Conservation (phyloP, 2,329 filamentous ascomycete species). For the Alternaria gansuensis region DNA sequence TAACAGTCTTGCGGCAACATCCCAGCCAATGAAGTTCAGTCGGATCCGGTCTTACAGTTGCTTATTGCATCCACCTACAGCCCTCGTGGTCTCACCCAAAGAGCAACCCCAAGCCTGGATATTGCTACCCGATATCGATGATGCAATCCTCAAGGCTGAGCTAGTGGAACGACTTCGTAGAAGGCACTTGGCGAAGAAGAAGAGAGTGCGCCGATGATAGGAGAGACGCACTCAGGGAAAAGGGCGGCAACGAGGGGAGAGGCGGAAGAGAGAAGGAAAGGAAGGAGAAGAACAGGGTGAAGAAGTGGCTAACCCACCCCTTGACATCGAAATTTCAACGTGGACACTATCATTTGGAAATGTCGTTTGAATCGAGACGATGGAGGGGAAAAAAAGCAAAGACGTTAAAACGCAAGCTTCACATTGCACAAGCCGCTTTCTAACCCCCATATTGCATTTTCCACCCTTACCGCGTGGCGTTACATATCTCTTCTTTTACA, state of each 20-base stretch:
- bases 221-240: background rate
- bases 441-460: constrained; percentile 17
- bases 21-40: constrained; percentile 9
- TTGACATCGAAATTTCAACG: constrained; percentile 12
- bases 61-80: constrained; percentile 1
- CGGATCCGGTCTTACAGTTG: background rate
- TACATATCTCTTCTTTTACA: constrained; percentile 25
- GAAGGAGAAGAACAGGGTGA: constrained; percentile 5
- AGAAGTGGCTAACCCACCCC: constrained; percentile 6
- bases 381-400: constrained; percentile 25
- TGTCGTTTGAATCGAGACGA: constrained; percentile 16
- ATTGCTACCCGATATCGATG: constrained; percentile 3
- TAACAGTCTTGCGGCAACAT: constrained; percentile 15
- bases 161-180: constrained; percentile 1
- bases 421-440: constrained; percentile 21
- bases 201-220: background rate
- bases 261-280: background rate
- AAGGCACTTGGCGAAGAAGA: constrained; percentile 4
- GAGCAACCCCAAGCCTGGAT: background rate
- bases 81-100: background rate
- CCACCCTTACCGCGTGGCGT: constrained; percentile 21
- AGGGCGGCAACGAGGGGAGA: background rate
- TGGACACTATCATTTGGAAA: constrained; percentile 15
- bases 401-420: constrained; percentile 24
- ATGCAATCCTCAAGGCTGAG: constrained; percentile 4